These are phyloP conservation scores for Phialocephala subalpina DNA, from an alignment of 2,329 filamentous ascomycete species.

Conservation along the genomic window DNA sequence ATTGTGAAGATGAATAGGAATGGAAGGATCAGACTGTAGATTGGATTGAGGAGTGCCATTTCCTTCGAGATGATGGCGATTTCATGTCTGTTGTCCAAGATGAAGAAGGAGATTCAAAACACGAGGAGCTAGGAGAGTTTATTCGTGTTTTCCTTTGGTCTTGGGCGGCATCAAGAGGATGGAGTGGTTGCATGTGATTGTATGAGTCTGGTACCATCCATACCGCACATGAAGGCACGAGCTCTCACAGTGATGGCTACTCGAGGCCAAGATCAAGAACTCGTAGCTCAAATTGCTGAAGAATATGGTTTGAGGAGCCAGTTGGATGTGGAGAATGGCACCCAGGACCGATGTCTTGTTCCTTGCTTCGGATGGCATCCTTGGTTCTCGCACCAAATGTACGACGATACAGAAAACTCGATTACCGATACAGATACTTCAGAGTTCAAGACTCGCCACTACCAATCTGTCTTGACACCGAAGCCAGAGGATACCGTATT, in stretches of 20 bases:
- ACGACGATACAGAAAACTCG: slow-evolving; percentile 58
- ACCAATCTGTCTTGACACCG: slow-evolving; percentile 69
- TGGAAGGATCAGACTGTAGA: slow-evolving; percentile 66
- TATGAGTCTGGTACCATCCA: slow-evolving; percentile 64
- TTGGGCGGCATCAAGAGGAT: not conserved
- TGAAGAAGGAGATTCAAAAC: not conserved
- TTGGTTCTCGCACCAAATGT: slow-evolving; percentile 84
- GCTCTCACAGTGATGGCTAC: slow-evolving; percentile 81
- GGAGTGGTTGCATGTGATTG: slow-evolving; percentile 9
- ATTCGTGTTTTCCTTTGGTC: not conserved
- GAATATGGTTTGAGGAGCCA: slow-evolving; percentile 55
- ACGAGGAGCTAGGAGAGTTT: not conserved
- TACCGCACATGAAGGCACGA: slow-evolving; percentile 71
- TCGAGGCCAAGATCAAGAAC: slow-evolving; percentile 75
- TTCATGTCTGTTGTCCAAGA: slow-evolving; percentile 4
- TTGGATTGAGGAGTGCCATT: slow-evolving; percentile 63
- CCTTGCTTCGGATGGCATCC: slow-evolving; percentile 90
- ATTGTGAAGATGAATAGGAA: slow-evolving; percentile 68
- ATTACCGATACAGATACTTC: slow-evolving; percentile 28
- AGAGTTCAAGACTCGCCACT: slow-evolving; percentile 63
- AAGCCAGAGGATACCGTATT: slow-evolving; percentile 54
- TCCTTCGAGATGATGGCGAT: slow-evolving; percentile 25
- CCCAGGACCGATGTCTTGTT: slow-evolving; percentile 55
- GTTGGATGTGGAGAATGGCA: slow-evolving; percentile 39
- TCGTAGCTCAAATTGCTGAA: slow-evolving; percentile 70